Base-by-base conservation (phyloP, 2,329 filamentous ascomycete genomes). In the Talaromyces atroroseus region DNA sequence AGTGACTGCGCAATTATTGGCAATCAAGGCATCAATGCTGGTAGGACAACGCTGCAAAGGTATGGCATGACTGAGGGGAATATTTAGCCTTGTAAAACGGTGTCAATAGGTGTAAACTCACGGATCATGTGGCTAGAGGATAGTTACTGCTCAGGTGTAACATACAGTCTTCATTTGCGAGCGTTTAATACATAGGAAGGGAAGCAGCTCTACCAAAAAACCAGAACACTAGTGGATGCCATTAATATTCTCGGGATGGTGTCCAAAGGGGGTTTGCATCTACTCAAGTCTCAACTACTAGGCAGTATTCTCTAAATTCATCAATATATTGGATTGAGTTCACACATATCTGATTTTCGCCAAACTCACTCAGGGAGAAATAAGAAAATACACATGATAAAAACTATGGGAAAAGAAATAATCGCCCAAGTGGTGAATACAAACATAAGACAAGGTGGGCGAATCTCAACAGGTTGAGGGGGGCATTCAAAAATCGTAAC, bases 401-500 rank as follows among this genome's bases (percentile, higher is more conserved):
- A 46, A 52, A 14, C n/a, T n/a, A n/a, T n/a, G n/a, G n/a, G n/a
- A n/a, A n/a, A n/a, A n/a, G n/a, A n/a, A n/a, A n/a, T n/a, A n/a
- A n/a, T 47, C 51, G 50, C 29, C 40, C 42, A 38, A 40, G 20
- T 26, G n/a, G 26, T 49, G 45, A 49, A 49, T 42, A n/a, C 23
- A 38, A 42, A 23, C 40, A 47, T 36, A 46, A 42, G n/a, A 18
- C 18, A 16, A 47, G 36, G 40, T 11, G 18, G 36, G n/a, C 48
- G 36, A 29, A 48, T 29, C n/a, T 40, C 14, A 18, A 42, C 29
- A 34, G 29, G 42, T 11, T 24, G 21, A 49, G 24, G 44, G 29
- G 29, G 24, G 50, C 54, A 50, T 56, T 56, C 38, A 50, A 50
- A 51, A 56, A 56, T 50, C 54, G 48, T 56, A 29, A 56, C 38